Evolutionary conservation across 1,284 basidiomycete genomes (phyloP).

Genomic region (Neonothopanus nambi): DNA sequence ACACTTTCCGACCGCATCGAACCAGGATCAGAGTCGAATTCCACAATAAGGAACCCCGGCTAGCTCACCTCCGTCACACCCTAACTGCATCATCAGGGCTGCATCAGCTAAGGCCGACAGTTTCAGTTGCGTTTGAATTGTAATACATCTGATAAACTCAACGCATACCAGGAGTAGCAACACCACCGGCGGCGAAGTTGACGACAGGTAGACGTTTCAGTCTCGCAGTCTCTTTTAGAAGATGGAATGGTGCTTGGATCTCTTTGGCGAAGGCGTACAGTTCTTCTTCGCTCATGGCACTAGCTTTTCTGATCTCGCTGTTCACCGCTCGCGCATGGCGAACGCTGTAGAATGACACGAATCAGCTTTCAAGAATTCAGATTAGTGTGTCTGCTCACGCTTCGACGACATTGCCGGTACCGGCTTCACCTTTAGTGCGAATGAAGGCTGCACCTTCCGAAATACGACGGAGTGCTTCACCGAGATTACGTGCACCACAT

Average conservation of each 20-base stretch:
- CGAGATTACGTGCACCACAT: slow-evolving; percentile 78
- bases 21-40: slow-evolving; percentile 14
- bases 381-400: slow-evolving; percentile 48
- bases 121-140: slow-evolving; percentile 3
- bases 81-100: slow-evolving; percentile 99
- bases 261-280: slow-evolving; percentile 95
- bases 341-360: slow-evolving; percentile 46
- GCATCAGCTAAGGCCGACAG: slow-evolving; percentile 71
- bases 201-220: slow-evolving; percentile 94
- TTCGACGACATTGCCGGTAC: slow-evolving; percentile 97
- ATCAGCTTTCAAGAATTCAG: not conserved
- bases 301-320: slow-evolving; percentile 84
- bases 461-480: slow-evolving; percentile 95
- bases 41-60: slow-evolving; percentile 9
- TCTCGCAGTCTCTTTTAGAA: slow-evolving; percentile 94
- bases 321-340: slow-evolving; percentile 67
- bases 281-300: slow-evolving; percentile 92
- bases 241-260: slow-evolving; percentile 93
- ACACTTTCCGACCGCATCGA: slow-evolving; percentile 58
- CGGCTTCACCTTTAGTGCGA: slow-evolving; percentile 96
- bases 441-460: slow-evolving; percentile 98
- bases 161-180: slow-evolving; percentile 84
- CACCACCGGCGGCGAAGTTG: slow-evolving; percentile 94
- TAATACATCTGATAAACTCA: not conserved
- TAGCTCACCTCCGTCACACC: slow-evolving; percentile 88